A percentile compares a stretch with the other conserved stretches of the same genome.
Conservation (phyloP, 441 rosid genomes). For the Dalechampia spathulata region DNA sequence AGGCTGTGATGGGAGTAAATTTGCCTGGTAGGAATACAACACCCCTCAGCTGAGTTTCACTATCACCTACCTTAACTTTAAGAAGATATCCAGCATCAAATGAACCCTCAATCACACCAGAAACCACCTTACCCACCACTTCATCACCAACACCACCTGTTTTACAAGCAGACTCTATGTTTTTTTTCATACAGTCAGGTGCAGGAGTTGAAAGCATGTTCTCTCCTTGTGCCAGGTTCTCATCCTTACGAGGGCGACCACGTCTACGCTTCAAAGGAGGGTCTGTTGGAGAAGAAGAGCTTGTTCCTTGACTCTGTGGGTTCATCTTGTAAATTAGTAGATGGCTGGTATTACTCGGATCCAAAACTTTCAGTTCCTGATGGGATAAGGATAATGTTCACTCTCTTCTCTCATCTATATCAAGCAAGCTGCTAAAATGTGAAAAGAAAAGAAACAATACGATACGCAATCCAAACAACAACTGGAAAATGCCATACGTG, state of each 20-base stretch:
- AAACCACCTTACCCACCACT: slow-evolving; percentile 55
- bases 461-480: too few species aligned
- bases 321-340: slow-evolving; percentile 36
- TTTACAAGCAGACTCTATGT: slow-evolving; percentile 19
- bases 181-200: slow-evolving; percentile 24
- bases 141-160: slow-evolving; percentile 16
- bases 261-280: slow-evolving; percentile 52
- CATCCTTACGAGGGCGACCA: slow-evolving; percentile 72
- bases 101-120: slow-evolving; percentile 62
- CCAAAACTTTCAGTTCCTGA: neutral
- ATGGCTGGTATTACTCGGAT: neutral
- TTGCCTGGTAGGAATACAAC: slow-evolving; percentile 52
- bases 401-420: too few species aligned
- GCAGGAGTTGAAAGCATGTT: slow-evolving; percentile 23
- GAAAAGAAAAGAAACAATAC: too few species aligned
- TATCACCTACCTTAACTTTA: slow-evolving; percentile 49
- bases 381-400: too few species aligned
- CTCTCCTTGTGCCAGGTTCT: slow-evolving; percentile 30
- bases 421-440: too few species aligned
- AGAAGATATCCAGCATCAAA: slow-evolving; percentile 76
- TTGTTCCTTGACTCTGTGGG: slow-evolving; percentile 31
- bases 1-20: slow-evolving; percentile 42
- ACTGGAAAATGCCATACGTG: too few species aligned
- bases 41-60: slow-evolving; percentile 52
- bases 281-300: slow-evolving; percentile 33